Base-by-base conservation (phyloP, 179 eudicot genomes). In the Carnegiea gigantea region DNA sequence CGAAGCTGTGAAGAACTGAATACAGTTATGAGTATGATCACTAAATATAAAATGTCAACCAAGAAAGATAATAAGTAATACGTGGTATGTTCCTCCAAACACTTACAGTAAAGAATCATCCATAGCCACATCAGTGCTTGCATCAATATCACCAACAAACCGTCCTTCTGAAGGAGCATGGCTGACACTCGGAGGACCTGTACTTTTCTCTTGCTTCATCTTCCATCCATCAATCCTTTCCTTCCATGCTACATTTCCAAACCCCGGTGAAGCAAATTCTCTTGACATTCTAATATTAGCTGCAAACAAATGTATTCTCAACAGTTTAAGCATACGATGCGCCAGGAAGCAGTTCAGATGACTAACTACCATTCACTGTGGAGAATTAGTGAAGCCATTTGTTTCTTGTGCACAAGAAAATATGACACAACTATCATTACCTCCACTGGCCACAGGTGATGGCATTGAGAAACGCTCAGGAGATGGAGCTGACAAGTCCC, bases 141-240 rank as follows among this genome's bases (percentile, higher is more conserved):
- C 92, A 88, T 93, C 97, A 75, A 92, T 88, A 86, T 93, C 97
- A 48, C 86, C 90, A 26, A 67, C 72, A 67, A 67, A 67, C 64
- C 92, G 92, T 83, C 97, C 89, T 88, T 93, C 97, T 60, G 97
- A 92, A 80, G 92, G 89, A 49, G 92, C 89, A 76, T 86, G 97
- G 84, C 92, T 84, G 76, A 89, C 84, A 77, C 91, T 90, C 82
- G 83, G 76, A 62, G 90, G 92, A 80, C 79, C 86, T 30, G 75
- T 90, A 86, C 86, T 83, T 38, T 85, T 85, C 2, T 82, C 87
- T 44, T 85, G 84, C 74, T 85, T 85, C 75, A 78, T 79, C 80
- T 81, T 85, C 84, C 87, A 85, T 64, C 84, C 82, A 81, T 85
- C 84, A 30, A 85, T 84, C 76, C 87, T 81, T 33, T 84, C 86